Evolutionary conservation across 768 basidiomycete species (phyloP).

Genomic region (Pleurotus giganteus): DNA sequence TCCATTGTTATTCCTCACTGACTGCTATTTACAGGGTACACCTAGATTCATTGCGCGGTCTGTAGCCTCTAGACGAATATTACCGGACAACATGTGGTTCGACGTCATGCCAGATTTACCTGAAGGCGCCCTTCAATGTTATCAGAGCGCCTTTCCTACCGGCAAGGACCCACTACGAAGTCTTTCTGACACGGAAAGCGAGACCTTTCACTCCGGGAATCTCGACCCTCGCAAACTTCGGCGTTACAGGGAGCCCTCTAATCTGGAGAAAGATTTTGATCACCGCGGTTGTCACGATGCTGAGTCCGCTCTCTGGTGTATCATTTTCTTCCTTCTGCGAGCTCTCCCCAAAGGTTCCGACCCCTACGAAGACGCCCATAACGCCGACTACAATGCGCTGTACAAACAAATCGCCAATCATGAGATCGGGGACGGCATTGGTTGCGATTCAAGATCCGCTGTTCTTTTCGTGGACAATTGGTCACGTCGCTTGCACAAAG

Average conservation of each 20-base stretch:
- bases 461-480: not conserved
- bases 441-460: not conserved
- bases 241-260: not conserved
- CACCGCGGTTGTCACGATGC: not conserved
- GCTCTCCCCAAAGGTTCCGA: not conserved
- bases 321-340: not conserved
- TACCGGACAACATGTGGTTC: not conserved
- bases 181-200: not conserved
- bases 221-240: not conserved
- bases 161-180: not conserved
- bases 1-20: not conserved
- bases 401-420: not conserved
- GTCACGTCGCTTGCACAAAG: not conserved
- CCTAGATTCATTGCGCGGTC: conserved; percentile 13
- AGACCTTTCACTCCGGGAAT: not conserved
- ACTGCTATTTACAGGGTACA: conserved; percentile 11
- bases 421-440: not conserved
- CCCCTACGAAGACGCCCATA: not conserved
- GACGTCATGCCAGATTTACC: not conserved
- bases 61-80: conserved; percentile 5
- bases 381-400: not conserved
- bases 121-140: not conserved
- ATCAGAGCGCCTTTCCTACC: not conserved
- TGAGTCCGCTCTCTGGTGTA: not conserved
- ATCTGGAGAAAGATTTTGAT: not conserved